Percentiles rank a stretch among this genome's conserved stretches.
phyloP scores from a whole-genome alignment of 2,329 filamentous ascomycete genomes.

The Neofusicoccum umdonicola region DNA sequence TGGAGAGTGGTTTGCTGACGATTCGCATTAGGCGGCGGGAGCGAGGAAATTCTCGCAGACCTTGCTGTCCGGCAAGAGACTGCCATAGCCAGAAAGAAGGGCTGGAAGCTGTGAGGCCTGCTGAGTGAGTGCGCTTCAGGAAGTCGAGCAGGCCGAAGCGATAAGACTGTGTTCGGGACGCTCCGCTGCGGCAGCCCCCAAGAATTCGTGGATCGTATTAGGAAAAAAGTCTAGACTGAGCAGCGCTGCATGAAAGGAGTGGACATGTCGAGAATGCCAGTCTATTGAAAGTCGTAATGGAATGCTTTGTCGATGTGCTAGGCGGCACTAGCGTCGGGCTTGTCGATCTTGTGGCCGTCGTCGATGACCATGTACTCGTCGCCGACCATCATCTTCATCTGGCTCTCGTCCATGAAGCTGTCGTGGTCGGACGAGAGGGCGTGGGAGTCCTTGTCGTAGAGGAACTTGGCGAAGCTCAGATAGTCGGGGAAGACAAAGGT shows the following conservation, averaged over 20 bases:
- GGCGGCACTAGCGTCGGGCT: background rate
- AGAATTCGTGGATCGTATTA: too few relatives aligned
- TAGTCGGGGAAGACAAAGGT: conserved; percentile 50
- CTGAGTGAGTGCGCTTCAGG: too few relatives aligned
- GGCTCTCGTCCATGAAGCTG: conserved; percentile 40
- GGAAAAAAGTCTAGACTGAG: too few relatives aligned
- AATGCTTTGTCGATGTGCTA: background rate
- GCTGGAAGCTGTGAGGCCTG: conserved; percentile 41
- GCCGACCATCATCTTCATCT: conserved; percentile 47
- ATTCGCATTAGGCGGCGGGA: conserved; percentile 41
- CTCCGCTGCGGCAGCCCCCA: too few relatives aligned
- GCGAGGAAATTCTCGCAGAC: conserved; percentile 56
- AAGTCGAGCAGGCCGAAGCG: background rate
- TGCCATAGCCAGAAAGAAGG: conserved; percentile 38
- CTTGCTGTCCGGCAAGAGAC: conserved; percentile 52
- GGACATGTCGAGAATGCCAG: background rate
- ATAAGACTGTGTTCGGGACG: too few relatives aligned
- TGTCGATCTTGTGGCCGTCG: conserved; percentile 31
- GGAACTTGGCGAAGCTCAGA: conserved; percentile 44
- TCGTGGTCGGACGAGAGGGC: conserved; percentile 36
- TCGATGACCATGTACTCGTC: conserved; percentile 45
- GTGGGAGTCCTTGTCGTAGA: conserved; percentile 47
- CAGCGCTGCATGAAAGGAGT: too few relatives aligned
- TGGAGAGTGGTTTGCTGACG: background rate
- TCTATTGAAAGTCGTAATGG: too few relatives aligned